A percentile compares a stretch with the other conserved stretches of the same genome.
phyloP scores from a whole-genome alignment of 2,329 filamentous ascomycete genomes.

The Sporothrix brasiliensis region DNA sequence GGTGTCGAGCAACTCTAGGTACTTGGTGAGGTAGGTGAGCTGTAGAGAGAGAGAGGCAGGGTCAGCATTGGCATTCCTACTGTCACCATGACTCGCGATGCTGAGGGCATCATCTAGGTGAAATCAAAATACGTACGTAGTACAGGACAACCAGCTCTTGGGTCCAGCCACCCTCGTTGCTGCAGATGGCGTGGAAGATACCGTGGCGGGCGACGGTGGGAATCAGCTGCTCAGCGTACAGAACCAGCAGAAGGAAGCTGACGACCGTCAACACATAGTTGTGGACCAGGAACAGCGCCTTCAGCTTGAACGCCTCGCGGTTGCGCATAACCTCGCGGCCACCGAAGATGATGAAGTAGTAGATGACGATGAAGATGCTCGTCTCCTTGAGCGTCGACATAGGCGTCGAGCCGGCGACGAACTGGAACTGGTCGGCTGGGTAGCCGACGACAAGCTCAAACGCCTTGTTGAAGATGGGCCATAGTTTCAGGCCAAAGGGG shows the following conservation, averaged over 20 bases:
- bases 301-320: conserved; percentile 81
- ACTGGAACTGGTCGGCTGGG: conserved; percentile 82
- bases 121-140: conserved; percentile 69
- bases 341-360: conserved; percentile 93
- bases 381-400: conserved; percentile 89
- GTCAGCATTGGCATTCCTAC: conserved; percentile 45
- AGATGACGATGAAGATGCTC: conserved; percentile 76
- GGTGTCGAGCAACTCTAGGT: conserved; percentile 92
- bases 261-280: conserved; percentile 92
- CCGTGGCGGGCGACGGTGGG: conserved; percentile 79
- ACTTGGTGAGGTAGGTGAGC: conserved; percentile 98
- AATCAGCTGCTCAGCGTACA: conserved; percentile 90
- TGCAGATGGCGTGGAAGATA: conserved; percentile 87
- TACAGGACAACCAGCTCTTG: conserved; percentile 90
- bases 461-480: conserved; percentile 90
- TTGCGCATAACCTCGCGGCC: conserved; percentile 91
- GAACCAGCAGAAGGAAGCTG: conserved; percentile 74
- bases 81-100: neutral
- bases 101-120: neutral
- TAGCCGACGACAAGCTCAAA: conserved; percentile 79
- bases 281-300: conserved; percentile 89
- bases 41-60: conserved; percentile 44
- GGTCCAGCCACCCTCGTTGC: conserved; percentile 84
- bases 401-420: conserved; percentile 77
- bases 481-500: conserved; percentile 87